These are phyloP conservation scores for Hysterangium stoloniferum DNA, from an alignment of 768 basidiomycete species.

Conservation along the genomic window DNA sequence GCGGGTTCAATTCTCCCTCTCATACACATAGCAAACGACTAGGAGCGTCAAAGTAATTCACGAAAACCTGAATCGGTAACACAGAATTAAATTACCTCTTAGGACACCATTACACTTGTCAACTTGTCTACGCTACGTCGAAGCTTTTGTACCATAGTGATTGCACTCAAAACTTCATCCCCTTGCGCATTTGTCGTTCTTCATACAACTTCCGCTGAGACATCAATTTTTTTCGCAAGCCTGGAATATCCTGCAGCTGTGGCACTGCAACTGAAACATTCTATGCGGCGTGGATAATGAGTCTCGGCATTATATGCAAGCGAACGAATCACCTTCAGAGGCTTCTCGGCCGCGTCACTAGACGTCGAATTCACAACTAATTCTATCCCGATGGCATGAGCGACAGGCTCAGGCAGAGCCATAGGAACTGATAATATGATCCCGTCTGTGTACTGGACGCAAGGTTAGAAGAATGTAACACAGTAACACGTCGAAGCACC, in stretches of 20 bases:
- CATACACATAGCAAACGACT: too few species aligned
- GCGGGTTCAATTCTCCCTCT: too few species aligned
- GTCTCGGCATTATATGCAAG: too few species aligned
- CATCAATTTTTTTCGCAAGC: not conserved
- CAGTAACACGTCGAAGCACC: not conserved
- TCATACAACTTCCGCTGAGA: not conserved
- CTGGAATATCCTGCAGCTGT: not conserved
- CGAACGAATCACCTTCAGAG: not conserved
- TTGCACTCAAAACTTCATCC: too few species aligned
- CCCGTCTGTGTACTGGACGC: slow-evolving; percentile 3
- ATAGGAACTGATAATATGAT: slow-evolving; percentile 1
- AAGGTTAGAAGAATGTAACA: not conserved
- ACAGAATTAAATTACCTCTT: too few species aligned
- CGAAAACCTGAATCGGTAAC: too few species aligned
- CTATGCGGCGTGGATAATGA: not conserved
- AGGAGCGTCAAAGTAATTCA: too few species aligned
- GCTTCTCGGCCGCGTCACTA: not conserved
- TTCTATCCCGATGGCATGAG: not conserved
- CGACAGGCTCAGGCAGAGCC: not conserved
- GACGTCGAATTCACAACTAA: not conserved
- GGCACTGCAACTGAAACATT: not conserved
- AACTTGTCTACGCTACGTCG: too few species aligned
- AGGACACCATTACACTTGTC: too few species aligned
- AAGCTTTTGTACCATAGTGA: too few species aligned
- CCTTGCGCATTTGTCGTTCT: not conserved